Evolutionary conservation across 2,329 filamentous ascomycete genomes (phyloP).

Genomic region (Aspergillus hortae): DNA sequence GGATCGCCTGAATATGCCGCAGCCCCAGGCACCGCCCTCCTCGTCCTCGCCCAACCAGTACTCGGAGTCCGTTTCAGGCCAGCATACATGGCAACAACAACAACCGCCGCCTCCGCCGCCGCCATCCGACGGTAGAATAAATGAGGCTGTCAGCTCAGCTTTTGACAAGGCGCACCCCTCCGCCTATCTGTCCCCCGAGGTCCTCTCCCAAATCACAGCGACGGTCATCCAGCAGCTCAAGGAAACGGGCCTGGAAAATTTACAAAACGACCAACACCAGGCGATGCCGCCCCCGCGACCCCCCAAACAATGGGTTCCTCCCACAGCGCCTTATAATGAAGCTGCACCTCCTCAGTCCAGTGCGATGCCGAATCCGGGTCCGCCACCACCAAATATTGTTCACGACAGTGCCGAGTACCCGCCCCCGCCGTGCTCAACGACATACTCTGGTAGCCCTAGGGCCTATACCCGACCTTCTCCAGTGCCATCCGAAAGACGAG

Average conservation of each 20-base stretch:
- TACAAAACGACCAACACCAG: slow-evolving; percentile 21
- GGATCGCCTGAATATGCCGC: slow-evolving; percentile 34
- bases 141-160: slow-evolving; percentile 56
- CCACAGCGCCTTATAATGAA: slow-evolving; percentile 12
- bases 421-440: slow-evolving; percentile 18
- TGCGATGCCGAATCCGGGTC: slow-evolving; percentile 17
- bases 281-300: slow-evolving; percentile 22
- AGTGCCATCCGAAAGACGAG: slow-evolving; percentile 22
- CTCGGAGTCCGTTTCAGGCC: slow-evolving; percentile 18
- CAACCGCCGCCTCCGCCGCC: slow-evolving; percentile 12
- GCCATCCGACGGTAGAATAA: slow-evolving; percentile 39
- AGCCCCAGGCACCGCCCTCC: slow-evolving; percentile 24
- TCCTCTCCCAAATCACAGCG: slow-evolving; percentile 60
- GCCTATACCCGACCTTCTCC: slow-evolving; percentile 19
- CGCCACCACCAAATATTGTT: slow-evolving; percentile 8
- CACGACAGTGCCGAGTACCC: slow-evolving; percentile 13
- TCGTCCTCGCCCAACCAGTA: slow-evolving; percentile 17
- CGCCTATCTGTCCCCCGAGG: slow-evolving; percentile 54
- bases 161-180: slow-evolving; percentile 50
- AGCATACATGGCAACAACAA: slow-evolving; percentile 17
- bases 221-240: slow-evolving; percentile 58
- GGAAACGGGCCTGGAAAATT: slow-evolving; percentile 38
- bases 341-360: slow-evolving; percentile 18
- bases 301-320: slow-evolving; percentile 21
- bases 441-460: slow-evolving; percentile 20